phyloP scores from a whole-genome alignment of 495 filamentous ascomycete genomes.

The Daldinia grandis region DNA sequence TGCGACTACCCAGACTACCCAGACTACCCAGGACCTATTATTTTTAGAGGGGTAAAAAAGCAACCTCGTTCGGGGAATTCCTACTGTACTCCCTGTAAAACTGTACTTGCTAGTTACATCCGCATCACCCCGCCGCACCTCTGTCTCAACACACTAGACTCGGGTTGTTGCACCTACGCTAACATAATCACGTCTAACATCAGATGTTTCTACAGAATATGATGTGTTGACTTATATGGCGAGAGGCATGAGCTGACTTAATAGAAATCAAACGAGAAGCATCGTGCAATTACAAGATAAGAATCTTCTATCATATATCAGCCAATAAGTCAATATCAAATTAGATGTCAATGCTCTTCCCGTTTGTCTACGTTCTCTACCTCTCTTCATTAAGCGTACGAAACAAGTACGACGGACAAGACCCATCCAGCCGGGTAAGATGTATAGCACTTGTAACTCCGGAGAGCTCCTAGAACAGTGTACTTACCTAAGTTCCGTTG shows the following conservation, averaged over 20 bases:
- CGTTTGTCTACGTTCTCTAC: background rate
- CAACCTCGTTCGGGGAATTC: constrained; percentile 32
- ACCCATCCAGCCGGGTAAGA: constrained; percentile 5
- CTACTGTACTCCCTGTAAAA: constrained; percentile 35
- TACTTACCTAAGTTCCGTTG: constrained; percentile 25
- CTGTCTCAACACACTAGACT: background rate
- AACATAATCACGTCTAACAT: constrained; percentile 31
- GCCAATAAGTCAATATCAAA: background rate
- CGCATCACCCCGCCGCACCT: constrained; percentile 20
- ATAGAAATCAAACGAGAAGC: constrained; percentile 35
- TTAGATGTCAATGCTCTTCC: background rate
- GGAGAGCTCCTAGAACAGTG: constrained; percentile 38
- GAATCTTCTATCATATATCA: constrained; percentile 27
- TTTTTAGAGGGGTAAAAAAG: constrained; percentile 33
- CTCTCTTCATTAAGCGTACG: constrained; percentile 9
- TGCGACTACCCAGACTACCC: too few species aligned
- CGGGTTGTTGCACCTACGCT: constrained; percentile 1
- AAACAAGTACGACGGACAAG: constrained; percentile 22
- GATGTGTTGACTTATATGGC: constrained; percentile 23
- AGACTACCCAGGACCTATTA: background rate
- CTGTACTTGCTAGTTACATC: constrained; percentile 37
- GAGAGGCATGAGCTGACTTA: constrained; percentile 33
- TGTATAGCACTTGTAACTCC: constrained; percentile 32
- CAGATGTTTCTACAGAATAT: constrained; percentile 26
- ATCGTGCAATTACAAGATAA: constrained; percentile 35